Evolutionary conservation across 192 early-diverging fungal species (phyloP).

Genomic region (Coemansia sp.): DNA sequence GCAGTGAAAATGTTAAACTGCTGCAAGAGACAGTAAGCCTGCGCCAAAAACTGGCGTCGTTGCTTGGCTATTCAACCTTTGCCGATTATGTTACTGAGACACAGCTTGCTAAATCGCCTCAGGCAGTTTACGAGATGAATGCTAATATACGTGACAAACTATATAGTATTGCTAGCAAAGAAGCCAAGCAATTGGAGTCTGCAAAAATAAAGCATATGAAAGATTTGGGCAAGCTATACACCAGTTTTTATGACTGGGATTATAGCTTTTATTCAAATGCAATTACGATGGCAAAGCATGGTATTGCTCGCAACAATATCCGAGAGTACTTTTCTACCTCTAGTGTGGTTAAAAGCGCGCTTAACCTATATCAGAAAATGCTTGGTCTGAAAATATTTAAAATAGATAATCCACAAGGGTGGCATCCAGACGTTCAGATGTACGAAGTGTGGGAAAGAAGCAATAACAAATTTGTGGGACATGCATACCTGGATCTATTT

Average conservation of each 20-base stretch:
- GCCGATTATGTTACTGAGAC: constrained; percentile 62
- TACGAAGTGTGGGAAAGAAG: constrained; percentile 65
- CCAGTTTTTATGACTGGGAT: constrained; percentile 60
- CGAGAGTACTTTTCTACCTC: constrained; percentile 66
- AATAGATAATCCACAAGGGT: constrained; percentile 56
- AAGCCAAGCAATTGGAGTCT: constrained; percentile 37
- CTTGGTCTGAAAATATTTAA: constrained; percentile 61
- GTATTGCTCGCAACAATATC: constrained; percentile 58
- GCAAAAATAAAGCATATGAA: constrained; percentile 55
- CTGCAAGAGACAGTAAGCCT: constrained; percentile 53
- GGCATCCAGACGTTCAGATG: constrained; percentile 71
- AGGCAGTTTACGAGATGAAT: constrained; percentile 60
- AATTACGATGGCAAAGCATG: constrained; percentile 50
- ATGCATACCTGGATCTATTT: constrained; percentile 67
- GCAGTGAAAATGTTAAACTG: constrained; percentile 55
- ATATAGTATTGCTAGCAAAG: constrained; percentile 38
- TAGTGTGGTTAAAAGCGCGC: constrained; percentile 54
- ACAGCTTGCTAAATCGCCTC: constrained; percentile 70
- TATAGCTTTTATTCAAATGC: constrained; percentile 69
- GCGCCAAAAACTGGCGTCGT: constrained; percentile 40
- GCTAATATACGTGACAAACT: constrained; percentile 57
- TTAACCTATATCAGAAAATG: constrained; percentile 64
- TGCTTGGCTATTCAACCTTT: constrained; percentile 66
- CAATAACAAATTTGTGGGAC: constrained; percentile 56
- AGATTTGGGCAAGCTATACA: constrained; percentile 28